Percentiles rank a stretch among this genome's conserved stretches.
Conservation (phyloP, 768 basidiomycete species). For the Phanerochaete carnosa region DNA sequence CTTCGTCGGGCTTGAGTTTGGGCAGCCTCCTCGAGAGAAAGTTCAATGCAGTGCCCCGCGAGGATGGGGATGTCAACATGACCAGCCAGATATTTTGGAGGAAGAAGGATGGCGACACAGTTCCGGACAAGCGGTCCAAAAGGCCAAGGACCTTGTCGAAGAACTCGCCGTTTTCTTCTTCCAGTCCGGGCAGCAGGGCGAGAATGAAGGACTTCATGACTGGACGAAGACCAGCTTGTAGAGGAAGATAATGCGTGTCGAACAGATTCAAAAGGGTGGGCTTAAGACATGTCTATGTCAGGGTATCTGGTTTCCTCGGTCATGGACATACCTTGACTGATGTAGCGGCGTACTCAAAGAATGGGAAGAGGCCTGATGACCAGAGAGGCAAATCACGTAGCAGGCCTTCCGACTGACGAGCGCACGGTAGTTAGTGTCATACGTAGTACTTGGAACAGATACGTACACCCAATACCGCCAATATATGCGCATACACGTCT, state of each 20-base stretch:
- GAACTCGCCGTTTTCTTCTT: slow-evolving; percentile 97
- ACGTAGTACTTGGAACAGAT: background rate
- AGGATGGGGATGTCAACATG: slow-evolving; percentile 84
- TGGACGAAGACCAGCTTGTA: slow-evolving; percentile 78
- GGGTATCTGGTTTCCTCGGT: background rate
- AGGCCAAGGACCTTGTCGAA: slow-evolving; percentile 86
- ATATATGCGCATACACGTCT: slow-evolving; percentile 91
- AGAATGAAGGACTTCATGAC: slow-evolving; percentile 94
- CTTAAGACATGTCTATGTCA: slow-evolving; percentile 33
- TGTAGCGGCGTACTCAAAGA: slow-evolving; percentile 99
- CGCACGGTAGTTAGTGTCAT: background rate
- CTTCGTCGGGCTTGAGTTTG: slow-evolving; percentile 64
- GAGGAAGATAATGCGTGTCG: slow-evolving; percentile 86
- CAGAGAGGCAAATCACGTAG: slow-evolving; percentile 85
- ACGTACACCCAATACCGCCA: slow-evolving; percentile 86
- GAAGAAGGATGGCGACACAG: slow-evolving; percentile 87
- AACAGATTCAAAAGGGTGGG: slow-evolving; percentile 90
- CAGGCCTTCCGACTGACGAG: slow-evolving; percentile 74
- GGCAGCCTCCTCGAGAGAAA: slow-evolving; percentile 83
- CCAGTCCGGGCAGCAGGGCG: slow-evolving; percentile 89
- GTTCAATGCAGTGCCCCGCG: slow-evolving; percentile 83
- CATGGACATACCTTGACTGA: slow-evolving; percentile 73
- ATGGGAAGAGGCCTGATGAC: slow-evolving; percentile 96
- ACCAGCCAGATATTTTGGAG: slow-evolving; percentile 94
- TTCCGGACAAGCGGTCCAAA: slow-evolving; percentile 77